A percentile compares a stretch with the other conserved stretches of the same genome.
Evolutionary conservation across 208 protist genomes (phyloP).

Genomic region (Acanthamoeba royreba): DNA sequence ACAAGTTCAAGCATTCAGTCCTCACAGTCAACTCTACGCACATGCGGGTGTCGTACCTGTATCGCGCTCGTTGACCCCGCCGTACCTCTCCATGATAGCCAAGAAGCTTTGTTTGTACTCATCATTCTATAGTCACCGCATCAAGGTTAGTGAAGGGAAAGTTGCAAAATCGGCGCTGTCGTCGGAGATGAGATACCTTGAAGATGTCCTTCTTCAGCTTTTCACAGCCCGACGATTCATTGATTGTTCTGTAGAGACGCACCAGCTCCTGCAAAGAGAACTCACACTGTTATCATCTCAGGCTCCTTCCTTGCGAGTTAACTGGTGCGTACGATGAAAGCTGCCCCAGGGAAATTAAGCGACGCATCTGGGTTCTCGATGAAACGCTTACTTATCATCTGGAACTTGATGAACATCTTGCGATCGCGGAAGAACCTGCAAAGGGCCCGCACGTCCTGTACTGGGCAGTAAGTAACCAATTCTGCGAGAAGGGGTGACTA

Average conservation of each 20-base stretch:
- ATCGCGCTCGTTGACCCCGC: neutral
- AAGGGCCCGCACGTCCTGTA: neutral
- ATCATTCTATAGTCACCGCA: neutral
- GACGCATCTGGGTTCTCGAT: neutral
- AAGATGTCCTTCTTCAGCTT: slow-evolving; percentile 29
- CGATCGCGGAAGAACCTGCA: slow-evolving; percentile 25
- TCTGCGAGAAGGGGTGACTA: neutral
- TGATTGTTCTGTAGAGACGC: neutral
- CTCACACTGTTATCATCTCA: too few relatives aligned
- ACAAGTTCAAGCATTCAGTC: neutral
- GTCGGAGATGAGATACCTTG: neutral
- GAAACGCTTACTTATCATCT: slow-evolving; percentile 32
- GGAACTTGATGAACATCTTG: slow-evolving; percentile 30
- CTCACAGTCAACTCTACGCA: neutral
- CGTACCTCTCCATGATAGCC: neutral
- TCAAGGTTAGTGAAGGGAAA: too few relatives aligned
- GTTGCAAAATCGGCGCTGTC: too few relatives aligned
- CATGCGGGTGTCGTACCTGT: neutral
- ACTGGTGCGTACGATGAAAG: slow-evolving; percentile 34
- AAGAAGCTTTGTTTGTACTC: neutral
- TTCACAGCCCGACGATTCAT: neutral
- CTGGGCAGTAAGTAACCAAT: neutral
- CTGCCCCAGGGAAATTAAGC: neutral
- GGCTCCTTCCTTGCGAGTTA: too few relatives aligned
- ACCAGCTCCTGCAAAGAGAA: neutral